A percentile compares a stretch with the other conserved stretches of the same genome.
Evolutionary conservation across 768 basidiomycete genomes (phyloP).

Genomic region (Amanita fuliginea): DNA sequence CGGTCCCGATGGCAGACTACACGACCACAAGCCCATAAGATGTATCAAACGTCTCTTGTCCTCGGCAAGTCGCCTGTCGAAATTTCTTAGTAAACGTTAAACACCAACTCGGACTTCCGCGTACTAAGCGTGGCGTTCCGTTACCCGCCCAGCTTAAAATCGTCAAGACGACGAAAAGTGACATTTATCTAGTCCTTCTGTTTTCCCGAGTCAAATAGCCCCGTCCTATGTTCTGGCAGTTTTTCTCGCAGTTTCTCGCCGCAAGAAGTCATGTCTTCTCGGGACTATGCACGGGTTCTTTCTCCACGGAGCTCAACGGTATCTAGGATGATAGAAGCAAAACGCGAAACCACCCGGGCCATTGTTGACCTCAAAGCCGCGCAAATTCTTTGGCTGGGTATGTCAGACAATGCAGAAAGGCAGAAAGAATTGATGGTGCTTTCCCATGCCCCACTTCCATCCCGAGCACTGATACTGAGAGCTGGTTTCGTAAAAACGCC

Average conservation of each 20-base stretch:
- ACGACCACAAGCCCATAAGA: not conserved
- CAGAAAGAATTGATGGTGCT: no score
- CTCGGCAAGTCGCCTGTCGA: not conserved
- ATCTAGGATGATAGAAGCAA: not conserved
- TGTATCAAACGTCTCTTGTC: not conserved
- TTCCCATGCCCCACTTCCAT: no score
- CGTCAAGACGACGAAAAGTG: slow-evolving; percentile 1
- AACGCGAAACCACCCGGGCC: no score
- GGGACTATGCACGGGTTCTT: not conserved
- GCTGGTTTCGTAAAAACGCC: no score
- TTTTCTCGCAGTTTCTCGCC: not conserved
- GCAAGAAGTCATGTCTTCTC: not conserved
- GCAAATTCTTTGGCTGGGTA: no score
- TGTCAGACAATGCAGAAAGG: no score
- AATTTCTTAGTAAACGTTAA: no score
- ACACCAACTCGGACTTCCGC: no score
- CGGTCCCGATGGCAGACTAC: slow-evolving; percentile 1
- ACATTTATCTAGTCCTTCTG: not conserved
- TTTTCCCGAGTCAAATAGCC: not conserved
- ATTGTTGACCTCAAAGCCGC: no score
- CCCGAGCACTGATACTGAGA: no score
- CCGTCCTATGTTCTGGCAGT: not conserved
- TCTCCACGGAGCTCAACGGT: not conserved
- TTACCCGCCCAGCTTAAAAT: slow-evolving; percentile 1
- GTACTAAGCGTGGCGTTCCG: not conserved